Conservation (phyloP, 2,329 filamentous ascomycete species). For the Metarhizium anisopliae region DNA sequence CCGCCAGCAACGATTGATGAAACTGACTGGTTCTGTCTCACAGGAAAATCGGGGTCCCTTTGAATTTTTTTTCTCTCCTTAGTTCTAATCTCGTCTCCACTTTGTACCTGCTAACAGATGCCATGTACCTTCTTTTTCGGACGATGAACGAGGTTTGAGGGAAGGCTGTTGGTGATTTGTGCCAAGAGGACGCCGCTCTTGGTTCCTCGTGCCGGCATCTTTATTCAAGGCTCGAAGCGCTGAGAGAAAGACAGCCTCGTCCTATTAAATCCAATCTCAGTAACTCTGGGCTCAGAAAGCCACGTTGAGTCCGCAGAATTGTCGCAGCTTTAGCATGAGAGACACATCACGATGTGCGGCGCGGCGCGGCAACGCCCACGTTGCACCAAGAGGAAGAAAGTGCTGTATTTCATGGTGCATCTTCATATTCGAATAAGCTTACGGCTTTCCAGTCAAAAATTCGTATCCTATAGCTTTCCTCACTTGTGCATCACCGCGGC, state of each 20-base stretch:
- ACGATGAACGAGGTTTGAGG: too few species aligned
- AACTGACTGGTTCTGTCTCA: conserved; percentile 7
- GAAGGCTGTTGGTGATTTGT: too few species aligned
- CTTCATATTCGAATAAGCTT: neutral
- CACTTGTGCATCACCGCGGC: neutral
- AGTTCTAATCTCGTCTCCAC: conserved; percentile 5
- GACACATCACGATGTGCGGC: neutral
- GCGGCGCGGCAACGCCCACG: too few species aligned
- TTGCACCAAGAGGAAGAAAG: neutral
- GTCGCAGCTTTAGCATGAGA: neutral
- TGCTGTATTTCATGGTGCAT: neutral
- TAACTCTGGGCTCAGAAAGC: neutral
- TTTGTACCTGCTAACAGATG: conserved; percentile 18
- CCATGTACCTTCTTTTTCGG: conserved; percentile 14
- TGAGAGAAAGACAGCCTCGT: neutral
- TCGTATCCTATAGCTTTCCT: neutral
- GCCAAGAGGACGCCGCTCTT: neutral
- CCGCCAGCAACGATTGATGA: conserved; percentile 2
- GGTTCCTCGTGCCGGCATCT: too few species aligned
- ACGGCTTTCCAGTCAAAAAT: neutral
- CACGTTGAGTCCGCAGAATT: neutral
- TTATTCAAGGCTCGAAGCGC: neutral
- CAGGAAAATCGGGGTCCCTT: conserved; percentile 10
- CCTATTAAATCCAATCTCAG: neutral
- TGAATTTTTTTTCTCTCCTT: conserved; percentile 13